Evolutionary conservation across 306 rosid species (phyloP).

Genomic region (Cicer cuneatum): DNA sequence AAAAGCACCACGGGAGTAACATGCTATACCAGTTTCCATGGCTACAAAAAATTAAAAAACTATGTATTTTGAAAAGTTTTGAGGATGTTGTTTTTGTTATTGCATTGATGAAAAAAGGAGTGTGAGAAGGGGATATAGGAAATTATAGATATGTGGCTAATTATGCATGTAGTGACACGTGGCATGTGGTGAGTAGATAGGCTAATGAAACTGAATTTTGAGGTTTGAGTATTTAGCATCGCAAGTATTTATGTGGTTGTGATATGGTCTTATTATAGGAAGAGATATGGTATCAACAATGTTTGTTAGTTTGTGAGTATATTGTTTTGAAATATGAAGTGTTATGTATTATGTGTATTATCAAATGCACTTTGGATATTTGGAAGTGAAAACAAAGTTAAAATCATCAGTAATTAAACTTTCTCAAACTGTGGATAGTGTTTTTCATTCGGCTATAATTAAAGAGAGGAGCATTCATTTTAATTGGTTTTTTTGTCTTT

Average conservation of each 20-base stretch:
- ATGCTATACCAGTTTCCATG: slow-evolving; percentile 83
- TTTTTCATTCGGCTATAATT: neutral
- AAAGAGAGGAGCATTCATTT: neutral
- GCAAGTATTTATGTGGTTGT: slow-evolving; percentile 72
- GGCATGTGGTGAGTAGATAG: slow-evolving; percentile 54
- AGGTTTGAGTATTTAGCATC: slow-evolving; percentile 54
- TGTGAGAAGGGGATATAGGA: slow-evolving; percentile 43
- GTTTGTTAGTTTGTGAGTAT: slow-evolving; percentile 42
- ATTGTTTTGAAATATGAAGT: neutral
- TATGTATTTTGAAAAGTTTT: slow-evolving; percentile 24
- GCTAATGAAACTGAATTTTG: slow-evolving; percentile 44
- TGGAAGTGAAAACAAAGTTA: neutral
- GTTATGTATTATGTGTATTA: neutral
- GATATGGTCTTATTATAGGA: slow-evolving; percentile 43
- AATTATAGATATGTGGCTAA: slow-evolving; percentile 64
- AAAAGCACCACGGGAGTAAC: slow-evolving; percentile 66
- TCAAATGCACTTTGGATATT: neutral
- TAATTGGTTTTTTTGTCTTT: neutral
- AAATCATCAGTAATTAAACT: neutral
- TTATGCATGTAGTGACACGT: slow-evolving; percentile 50
- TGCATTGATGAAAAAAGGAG: slow-evolving; percentile 44
- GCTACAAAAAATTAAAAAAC: slow-evolving; percentile 32
- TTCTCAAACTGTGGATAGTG: neutral
- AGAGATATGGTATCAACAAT: slow-evolving; percentile 60
- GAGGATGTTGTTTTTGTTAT: slow-evolving; percentile 22